Percentiles rank a stretch among this genome's conserved stretches.
These are phyloP conservation scores for Epichloe sibirici DNA, from an alignment of 2,329 filamentous ascomycete species.

Conservation along the genomic window DNA sequence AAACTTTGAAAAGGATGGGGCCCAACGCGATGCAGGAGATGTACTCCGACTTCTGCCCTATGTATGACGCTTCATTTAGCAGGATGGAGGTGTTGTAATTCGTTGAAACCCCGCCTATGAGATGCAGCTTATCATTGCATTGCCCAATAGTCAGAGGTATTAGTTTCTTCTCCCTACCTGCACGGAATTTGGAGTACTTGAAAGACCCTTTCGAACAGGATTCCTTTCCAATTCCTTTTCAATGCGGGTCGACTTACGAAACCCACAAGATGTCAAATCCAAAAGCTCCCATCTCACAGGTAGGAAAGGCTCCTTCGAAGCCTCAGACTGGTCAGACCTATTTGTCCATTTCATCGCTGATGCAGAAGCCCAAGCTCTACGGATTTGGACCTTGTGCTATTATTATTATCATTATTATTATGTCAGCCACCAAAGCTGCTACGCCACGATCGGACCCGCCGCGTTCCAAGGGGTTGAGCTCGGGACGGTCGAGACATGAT, in stretches of 20 bases:
- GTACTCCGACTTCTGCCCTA: too few relatives aligned
- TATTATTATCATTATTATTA: too few relatives aligned
- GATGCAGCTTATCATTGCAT: too few relatives aligned
- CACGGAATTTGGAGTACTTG: too few relatives aligned
- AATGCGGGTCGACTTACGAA: too few relatives aligned
- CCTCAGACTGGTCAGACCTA: neutral
- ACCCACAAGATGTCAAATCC: neutral
- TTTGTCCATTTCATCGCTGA: neutral
- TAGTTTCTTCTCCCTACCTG: too few relatives aligned
- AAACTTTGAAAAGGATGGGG: neutral
- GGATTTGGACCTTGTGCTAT: neutral
- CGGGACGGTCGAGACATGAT: neutral
- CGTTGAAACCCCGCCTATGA: too few relatives aligned
- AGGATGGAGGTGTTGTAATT: neutral
- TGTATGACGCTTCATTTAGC: too few relatives aligned
- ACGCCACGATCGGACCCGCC: slow-evolving; percentile 1
- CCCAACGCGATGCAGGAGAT: neutral
- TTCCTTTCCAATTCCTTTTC: too few relatives aligned
- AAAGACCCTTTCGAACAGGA: too few relatives aligned
- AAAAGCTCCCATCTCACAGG: neutral
- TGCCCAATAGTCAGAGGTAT: too few relatives aligned
- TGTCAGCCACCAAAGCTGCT: neutral
- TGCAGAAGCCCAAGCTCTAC: neutral
- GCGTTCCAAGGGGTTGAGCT: neutral
- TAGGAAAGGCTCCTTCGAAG: neutral